phyloP scores from a whole-genome alignment of 306 rosid genomes.

The Prunus kanzakura region DNA sequence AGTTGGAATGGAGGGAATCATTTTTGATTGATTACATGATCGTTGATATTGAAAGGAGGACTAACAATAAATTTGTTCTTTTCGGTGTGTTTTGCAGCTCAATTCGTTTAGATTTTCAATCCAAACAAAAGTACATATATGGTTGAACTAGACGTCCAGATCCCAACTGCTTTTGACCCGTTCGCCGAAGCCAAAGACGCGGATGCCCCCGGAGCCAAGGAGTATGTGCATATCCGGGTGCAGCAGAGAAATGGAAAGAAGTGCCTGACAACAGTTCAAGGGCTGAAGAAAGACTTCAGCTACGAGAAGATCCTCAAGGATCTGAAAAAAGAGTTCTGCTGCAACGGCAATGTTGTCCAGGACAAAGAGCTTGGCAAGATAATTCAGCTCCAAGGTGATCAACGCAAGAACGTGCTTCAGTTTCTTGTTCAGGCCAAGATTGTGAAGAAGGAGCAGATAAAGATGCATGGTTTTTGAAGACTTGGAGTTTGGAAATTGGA shows the following conservation, averaged over 20 bases:
- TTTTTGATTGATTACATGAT: background rate
- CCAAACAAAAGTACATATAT: slow-evolving; percentile 61
- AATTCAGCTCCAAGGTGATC: slow-evolving; percentile 2
- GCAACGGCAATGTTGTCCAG: background rate
- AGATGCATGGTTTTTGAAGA: background rate
- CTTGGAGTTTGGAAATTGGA: background rate
- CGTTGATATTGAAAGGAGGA: background rate
- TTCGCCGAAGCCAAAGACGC: background rate
- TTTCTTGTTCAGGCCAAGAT: background rate
- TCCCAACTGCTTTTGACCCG: slow-evolving; percentile 19
- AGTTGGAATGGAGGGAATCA: background rate
- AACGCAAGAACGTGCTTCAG: background rate
- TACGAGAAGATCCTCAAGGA: background rate
- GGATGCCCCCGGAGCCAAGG: background rate
- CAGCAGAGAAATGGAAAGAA: slow-evolving; percentile 1
- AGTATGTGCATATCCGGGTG: background rate
- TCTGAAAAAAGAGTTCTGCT: background rate
- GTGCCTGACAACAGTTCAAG: background rate
- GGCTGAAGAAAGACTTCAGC: background rate
- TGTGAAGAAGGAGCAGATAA: background rate
- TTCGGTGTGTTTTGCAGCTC: background rate
- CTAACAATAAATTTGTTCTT: background rate
- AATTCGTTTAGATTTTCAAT: background rate
- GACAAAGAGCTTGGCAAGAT: slow-evolving; percentile 1
- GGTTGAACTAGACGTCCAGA: slow-evolving; percentile 62